These are phyloP conservation scores for Phycomyces blakesleeanus DNA, from an alignment of 192 early-diverging fungal genomes.

Conservation along the genomic window DNA sequence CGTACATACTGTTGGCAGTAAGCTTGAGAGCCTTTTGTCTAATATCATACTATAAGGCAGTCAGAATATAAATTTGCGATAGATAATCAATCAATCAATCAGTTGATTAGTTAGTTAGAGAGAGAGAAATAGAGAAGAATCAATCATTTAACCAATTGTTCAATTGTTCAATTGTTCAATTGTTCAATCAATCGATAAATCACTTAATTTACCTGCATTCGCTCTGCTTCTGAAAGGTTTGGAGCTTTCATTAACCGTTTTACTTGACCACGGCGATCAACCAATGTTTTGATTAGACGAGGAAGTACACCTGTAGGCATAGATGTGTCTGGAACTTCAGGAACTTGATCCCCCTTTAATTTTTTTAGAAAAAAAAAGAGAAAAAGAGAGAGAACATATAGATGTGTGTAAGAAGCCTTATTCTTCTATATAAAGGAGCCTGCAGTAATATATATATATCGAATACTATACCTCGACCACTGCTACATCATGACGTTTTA, in stretches of 20 bases:
- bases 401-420: too few species aligned
- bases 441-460: not conserved
- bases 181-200: too few species aligned
- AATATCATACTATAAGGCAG: slow-evolving; percentile 72
- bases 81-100: too few species aligned
- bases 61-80: too few species aligned
- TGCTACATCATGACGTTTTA: slow-evolving; percentile 41
- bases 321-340: slow-evolving; percentile 71
- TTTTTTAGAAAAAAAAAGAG: not conserved
- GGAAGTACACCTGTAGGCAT: slow-evolving; percentile 79
- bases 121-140: too few species aligned
- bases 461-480: not conserved
- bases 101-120: too few species aligned
- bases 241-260: slow-evolving; percentile 86
- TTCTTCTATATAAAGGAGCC: too few species aligned
- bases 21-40: slow-evolving; percentile 93
- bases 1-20: slow-evolving; percentile 99
- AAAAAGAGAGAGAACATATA: too few species aligned
- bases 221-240: slow-evolving; percentile 47
- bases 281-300: slow-evolving; percentile 79
- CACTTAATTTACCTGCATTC: slow-evolving; percentile 59
- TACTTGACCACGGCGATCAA: slow-evolving; percentile 84
- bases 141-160: too few species aligned
- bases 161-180: too few species aligned
- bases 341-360: slow-evolving; percentile 64